These are phyloP conservation scores for Fusarium tanahbumbuense DNA, from an alignment of 2,329 filamentous ascomycete genomes.

Conservation along the genomic window DNA sequence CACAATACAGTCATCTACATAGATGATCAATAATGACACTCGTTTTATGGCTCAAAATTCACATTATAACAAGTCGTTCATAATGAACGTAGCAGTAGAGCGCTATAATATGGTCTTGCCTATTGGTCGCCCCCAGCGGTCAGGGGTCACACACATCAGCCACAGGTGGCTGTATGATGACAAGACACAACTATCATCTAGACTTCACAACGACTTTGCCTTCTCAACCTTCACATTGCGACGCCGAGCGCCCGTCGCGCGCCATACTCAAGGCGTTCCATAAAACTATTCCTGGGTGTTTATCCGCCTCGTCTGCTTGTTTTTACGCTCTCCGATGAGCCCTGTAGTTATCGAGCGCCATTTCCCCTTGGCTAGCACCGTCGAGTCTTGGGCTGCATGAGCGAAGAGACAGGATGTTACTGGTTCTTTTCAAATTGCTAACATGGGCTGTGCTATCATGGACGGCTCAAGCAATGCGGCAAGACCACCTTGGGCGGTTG, in stretches of 20 bases:
- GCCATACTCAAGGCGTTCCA: conserved; percentile 18
- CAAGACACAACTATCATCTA: conserved; percentile 32
- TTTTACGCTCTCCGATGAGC: conserved; percentile 42
- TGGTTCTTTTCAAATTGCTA: conserved; percentile 40
- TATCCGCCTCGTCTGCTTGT: conserved; percentile 3
- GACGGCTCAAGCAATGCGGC: conserved; percentile 63
- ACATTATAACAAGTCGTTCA: neutral
- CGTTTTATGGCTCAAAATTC: neutral
- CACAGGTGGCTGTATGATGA: conserved; percentile 42
- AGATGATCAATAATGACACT: neutral
- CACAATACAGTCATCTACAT: neutral
- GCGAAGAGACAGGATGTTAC: conserved; percentile 46
- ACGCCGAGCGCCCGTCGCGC: conserved; percentile 38
- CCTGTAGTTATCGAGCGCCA: conserved; percentile 37
- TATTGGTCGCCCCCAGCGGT: neutral
- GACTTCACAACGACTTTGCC: conserved; percentile 19
- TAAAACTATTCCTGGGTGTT: conserved; percentile 13
- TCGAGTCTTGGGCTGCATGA: conserved; percentile 37
- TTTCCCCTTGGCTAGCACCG: conserved; percentile 33
- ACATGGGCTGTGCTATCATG: conserved; percentile 54
- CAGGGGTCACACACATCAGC: conserved; percentile 28
- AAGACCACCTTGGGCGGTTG: conserved; percentile 65
- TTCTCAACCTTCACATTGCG: conserved; percentile 17
- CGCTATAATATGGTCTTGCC: neutral
- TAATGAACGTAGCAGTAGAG: neutral